Evolutionary conservation across 495 filamentous ascomycete species (phyloP).

Genomic region (Apiosordaria backusii): DNA sequence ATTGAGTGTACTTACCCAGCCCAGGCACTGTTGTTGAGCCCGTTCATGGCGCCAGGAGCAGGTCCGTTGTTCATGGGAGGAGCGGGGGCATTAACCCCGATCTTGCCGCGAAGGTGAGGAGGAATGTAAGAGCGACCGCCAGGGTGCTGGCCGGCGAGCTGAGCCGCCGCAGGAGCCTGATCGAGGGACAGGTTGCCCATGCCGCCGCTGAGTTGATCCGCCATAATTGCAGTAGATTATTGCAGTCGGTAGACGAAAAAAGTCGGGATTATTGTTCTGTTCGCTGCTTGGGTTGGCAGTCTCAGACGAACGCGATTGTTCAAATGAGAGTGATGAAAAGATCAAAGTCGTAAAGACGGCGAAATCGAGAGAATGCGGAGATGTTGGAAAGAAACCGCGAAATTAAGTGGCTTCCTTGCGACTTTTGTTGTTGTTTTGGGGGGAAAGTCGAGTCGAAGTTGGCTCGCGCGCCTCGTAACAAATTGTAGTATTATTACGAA

Average conservation of each 20-base stretch:
- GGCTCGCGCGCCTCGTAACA: slow-evolving; percentile 19
- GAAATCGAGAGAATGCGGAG: slow-evolving; percentile 30
- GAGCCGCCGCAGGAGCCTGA: slow-evolving; percentile 58
- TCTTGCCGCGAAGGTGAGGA: slow-evolving; percentile 79
- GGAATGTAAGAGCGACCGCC: slow-evolving; percentile 82
- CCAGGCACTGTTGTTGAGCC: slow-evolving; percentile 60
- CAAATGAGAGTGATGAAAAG: slow-evolving; percentile 31
- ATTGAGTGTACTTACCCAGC: slow-evolving; percentile 48
- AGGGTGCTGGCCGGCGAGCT: slow-evolving; percentile 46
- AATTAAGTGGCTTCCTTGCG: slow-evolving; percentile 14
- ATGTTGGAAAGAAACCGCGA: slow-evolving; percentile 19
- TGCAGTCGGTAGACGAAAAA: not conserved
- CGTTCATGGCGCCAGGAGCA: slow-evolving; percentile 8
- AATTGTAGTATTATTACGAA: slow-evolving; percentile 31
- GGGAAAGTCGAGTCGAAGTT: not conserved
- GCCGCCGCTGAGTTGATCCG: slow-evolving; percentile 90
- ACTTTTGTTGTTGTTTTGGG: slow-evolving; percentile 12
- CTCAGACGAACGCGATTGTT: slow-evolving; percentile 30
- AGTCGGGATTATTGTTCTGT: not conserved
- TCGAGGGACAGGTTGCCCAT: slow-evolving; percentile 78
- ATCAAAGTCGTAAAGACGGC: slow-evolving; percentile 35
- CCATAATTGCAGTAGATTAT: slow-evolving; percentile 58
- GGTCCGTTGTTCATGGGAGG: not conserved
- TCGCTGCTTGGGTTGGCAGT: no score
- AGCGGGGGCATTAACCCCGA: slow-evolving; percentile 36